Evolutionary conservation across 179 eudicot species (phyloP).

Genomic region (Silene coronaria): DNA sequence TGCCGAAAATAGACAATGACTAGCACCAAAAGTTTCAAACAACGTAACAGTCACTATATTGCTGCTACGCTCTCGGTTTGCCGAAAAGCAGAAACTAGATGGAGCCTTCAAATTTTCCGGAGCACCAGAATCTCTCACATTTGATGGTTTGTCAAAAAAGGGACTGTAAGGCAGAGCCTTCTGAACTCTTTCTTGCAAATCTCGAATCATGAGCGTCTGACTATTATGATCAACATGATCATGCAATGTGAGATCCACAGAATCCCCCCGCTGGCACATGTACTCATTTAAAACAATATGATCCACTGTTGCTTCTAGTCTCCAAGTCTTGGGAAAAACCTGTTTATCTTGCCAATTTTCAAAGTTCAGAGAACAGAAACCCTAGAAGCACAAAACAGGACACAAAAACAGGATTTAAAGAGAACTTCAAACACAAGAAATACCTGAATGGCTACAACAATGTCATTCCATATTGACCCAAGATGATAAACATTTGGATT

Average conservation of each 20-base stretch:
- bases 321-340: slow-evolving; percentile 63
- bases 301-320: slow-evolving; percentile 55
- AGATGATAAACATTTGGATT: slow-evolving; percentile 46
- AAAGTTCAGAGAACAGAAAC: slow-evolving; percentile 32
- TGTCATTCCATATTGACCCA: slow-evolving; percentile 38
- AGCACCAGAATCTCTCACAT: slow-evolving; percentile 21
- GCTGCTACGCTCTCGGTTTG: slow-evolving; percentile 26
- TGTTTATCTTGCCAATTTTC: slow-evolving; percentile 50
- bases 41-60: slow-evolving; percentile 46
- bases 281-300: slow-evolving; percentile 57
- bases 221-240: slow-evolving; percentile 26
- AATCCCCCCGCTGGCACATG: slow-evolving; percentile 34
- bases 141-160: slow-evolving; percentile 30
- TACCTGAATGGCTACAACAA: slow-evolving; percentile 64
- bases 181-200: slow-evolving; percentile 58
- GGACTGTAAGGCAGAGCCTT: slow-evolving; percentile 47
- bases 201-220: slow-evolving; percentile 36
- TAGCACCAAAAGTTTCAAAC: slow-evolving; percentile 53
- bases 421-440: slow-evolving; percentile 25
- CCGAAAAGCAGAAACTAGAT: slow-evolving; percentile 11
- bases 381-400: slow-evolving; percentile 7
- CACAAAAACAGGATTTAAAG: not conserved
- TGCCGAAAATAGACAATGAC: slow-evolving; percentile 39
- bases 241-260: slow-evolving; percentile 19
- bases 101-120: slow-evolving; percentile 26